Percentiles rank a stretch among this genome's conserved stretches.
Conservation (phyloP, 192 early-diverging fungal species). For the Backusella parvicylindrica region DNA sequence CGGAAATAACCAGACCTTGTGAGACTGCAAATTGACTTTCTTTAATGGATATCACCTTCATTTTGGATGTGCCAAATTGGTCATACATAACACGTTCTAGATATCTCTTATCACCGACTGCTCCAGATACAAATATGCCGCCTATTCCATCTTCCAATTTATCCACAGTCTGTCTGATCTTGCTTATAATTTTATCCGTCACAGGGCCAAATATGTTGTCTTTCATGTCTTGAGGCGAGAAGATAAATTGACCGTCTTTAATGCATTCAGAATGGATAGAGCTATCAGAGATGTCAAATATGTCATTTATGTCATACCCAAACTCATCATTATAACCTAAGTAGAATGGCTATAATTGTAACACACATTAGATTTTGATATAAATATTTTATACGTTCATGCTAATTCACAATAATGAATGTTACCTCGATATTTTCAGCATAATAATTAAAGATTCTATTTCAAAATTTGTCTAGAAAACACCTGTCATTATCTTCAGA, state of each 20-base stretch:
- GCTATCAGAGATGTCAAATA: background rate
- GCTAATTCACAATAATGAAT: background rate
- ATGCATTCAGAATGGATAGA: background rate
- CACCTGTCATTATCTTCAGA: background rate
- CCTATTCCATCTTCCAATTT: background rate
- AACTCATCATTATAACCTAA: background rate
- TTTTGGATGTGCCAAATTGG: background rate
- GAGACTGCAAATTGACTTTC: background rate
- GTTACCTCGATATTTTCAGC: background rate
- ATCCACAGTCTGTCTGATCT: background rate
- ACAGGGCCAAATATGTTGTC: background rate
- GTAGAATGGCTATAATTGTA: background rate
- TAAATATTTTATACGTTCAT: background rate
- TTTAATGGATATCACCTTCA: background rate
- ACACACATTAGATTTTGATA: too few species aligned
- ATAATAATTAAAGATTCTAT: background rate
- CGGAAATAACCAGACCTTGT: background rate
- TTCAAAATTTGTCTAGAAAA: background rate
- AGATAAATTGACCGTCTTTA: background rate
- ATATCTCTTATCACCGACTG: background rate
- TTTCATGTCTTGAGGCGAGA: background rate
- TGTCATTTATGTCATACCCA: too few species aligned
- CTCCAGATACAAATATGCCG: background rate
- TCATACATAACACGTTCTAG: background rate
- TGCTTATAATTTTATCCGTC: background rate